Evolutionary conservation across 352 stramenopile genomes (phyloP).

Genomic region (Aphanomyces invadans): DNA sequence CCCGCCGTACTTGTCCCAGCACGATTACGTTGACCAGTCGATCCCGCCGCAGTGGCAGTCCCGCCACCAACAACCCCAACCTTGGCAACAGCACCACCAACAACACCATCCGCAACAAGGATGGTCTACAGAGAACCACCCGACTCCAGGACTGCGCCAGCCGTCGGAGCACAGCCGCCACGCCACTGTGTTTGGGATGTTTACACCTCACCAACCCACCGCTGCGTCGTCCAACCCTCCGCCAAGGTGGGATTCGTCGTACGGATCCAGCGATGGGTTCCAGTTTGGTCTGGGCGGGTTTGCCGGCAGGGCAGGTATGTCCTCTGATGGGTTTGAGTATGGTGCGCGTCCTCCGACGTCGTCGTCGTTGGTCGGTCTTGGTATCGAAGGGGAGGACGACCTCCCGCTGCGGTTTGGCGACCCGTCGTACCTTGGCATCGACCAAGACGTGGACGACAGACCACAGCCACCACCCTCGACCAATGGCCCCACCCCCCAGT

Average conservation of each 20-base stretch:
- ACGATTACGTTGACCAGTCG: background rate
- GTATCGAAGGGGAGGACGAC: background rate
- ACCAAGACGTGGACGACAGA: background rate
- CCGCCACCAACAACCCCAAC: conserved; percentile 7
- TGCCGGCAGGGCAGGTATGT: conserved; percentile 17
- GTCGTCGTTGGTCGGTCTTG: conserved; percentile 18
- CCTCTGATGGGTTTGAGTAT: conserved; percentile 31
- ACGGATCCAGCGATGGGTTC: background rate
- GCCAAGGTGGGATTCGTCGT: background rate
- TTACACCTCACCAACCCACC: background rate
- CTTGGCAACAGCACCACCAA: background rate
- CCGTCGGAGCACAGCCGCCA: background rate
- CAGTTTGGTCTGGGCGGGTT: background rate
- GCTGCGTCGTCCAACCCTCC: background rate
- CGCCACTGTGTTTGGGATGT: conserved; percentile 22
- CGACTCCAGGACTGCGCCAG: background rate
- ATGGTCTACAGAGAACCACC: conserved; percentile 3
- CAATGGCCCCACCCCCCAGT: background rate
- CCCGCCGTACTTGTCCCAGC: background rate
- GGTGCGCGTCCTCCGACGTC: conserved; percentile 34
- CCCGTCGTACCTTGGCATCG: background rate
- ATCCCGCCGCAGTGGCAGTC: background rate
- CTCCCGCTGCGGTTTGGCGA: background rate
- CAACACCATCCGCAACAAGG: background rate
- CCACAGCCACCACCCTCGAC: background rate